Conservation (phyloP, 2,329 filamentous ascomycete genomes). For the Harringtonia lauricola region DNA sequence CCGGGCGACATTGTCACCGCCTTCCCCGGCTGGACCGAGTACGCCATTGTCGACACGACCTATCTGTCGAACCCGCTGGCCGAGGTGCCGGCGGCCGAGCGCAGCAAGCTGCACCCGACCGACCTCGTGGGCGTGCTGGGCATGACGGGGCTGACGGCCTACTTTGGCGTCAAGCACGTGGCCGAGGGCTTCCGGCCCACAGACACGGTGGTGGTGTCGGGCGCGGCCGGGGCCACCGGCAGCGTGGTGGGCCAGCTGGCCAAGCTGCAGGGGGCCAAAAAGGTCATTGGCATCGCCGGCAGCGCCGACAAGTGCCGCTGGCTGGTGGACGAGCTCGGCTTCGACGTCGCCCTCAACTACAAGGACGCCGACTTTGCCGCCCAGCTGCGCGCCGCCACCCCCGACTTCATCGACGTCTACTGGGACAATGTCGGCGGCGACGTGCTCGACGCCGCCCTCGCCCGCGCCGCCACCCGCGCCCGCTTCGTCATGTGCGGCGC, state of each 20-base stretch:
- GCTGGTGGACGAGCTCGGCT: slow-evolving; percentile 52
- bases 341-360: slow-evolving; percentile 59
- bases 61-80: slow-evolving; percentile 10
- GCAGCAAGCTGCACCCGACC: slow-evolving; percentile 19
- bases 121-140: slow-evolving; percentile 44
- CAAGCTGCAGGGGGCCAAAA: slow-evolving; percentile 43
- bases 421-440: slow-evolving; percentile 65
- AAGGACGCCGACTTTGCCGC: slow-evolving; percentile 50
- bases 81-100: slow-evolving; percentile 3
- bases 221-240: slow-evolving; percentile 57
- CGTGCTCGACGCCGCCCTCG: slow-evolving; percentile 55
- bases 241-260: slow-evolving; percentile 57
- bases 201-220: slow-evolving; percentile 56
- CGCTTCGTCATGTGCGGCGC: slow-evolving; percentile 62
- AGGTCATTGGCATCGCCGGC: slow-evolving; percentile 44
- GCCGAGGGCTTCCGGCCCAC: slow-evolving; percentile 36
- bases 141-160: slow-evolving; percentile 52
- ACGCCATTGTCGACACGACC: slow-evolving; percentile 37
- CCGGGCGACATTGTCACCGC: slow-evolving; percentile 42
- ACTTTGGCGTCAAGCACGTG: slow-evolving; percentile 54
- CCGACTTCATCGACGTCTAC: slow-evolving; percentile 51
- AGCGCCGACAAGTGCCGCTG: slow-evolving; percentile 48
- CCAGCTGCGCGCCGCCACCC: slow-evolving; percentile 49
- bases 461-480: slow-evolving; percentile 48
- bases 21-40: slow-evolving; percentile 45